A percentile compares a stretch with the other conserved stretches of the same genome.
These are phyloP conservation scores for Penicillium robsamsonii DNA, from an alignment of 495 filamentous ascomycete species.

Conservation along the genomic window DNA sequence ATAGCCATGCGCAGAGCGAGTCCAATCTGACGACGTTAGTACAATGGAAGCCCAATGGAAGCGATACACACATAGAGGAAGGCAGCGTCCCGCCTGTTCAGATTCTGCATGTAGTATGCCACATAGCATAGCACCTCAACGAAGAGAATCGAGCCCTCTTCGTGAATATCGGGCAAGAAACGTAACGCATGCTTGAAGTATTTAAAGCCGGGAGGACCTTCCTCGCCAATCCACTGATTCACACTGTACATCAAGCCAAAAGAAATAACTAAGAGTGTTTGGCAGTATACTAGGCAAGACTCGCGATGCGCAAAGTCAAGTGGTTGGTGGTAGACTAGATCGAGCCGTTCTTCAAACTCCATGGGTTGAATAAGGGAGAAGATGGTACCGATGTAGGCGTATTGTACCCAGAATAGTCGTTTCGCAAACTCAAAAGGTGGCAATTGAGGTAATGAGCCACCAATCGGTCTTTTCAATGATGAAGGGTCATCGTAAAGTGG, in stretches of 20 bases:
- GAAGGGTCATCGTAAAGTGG: constrained; percentile 40
- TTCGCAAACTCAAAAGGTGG: constrained; percentile 47
- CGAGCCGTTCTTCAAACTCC: constrained; percentile 44
- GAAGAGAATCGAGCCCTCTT: constrained; percentile 50
- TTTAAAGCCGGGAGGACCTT: constrained; percentile 50
- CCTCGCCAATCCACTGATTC: constrained; percentile 49
- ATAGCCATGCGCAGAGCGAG: constrained; percentile 53
- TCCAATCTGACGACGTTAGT: constrained; percentile 36
- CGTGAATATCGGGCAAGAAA: constrained; percentile 50
- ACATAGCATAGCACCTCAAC: constrained; percentile 51
- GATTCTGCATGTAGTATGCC: constrained; percentile 54
- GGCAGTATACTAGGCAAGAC: constrained; percentile 37
- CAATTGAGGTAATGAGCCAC: constrained; percentile 31
- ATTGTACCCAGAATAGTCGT: constrained; percentile 47
- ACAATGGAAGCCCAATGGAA: background rate
- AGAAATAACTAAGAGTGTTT: constrained; percentile 47
- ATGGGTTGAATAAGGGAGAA: constrained; percentile 46
- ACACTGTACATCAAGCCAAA: constrained; percentile 53
- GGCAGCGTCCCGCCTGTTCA: constrained; percentile 50
- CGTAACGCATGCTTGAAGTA: constrained; percentile 49
- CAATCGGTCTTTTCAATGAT: constrained; percentile 31
- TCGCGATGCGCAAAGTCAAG: constrained; percentile 35
- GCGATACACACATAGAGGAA: constrained; percentile 40
- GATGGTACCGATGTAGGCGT: constrained; percentile 52
- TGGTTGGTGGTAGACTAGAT: constrained; percentile 38